These are phyloP conservation scores for Pelargonium citronellum DNA, from an alignment of 441 rosid species.

Conservation along the genomic window DNA sequence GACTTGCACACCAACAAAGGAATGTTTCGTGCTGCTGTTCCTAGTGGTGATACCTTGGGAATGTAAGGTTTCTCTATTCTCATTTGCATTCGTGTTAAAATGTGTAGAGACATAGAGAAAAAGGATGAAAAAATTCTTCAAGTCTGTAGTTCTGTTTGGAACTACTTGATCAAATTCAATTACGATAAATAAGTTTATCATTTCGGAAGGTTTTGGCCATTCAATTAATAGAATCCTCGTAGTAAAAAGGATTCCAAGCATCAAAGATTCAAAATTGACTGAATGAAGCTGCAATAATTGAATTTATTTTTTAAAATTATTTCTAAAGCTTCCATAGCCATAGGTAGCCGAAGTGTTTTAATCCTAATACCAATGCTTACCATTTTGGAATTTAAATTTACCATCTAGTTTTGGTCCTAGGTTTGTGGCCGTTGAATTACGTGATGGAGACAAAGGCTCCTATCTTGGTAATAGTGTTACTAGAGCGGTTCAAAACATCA, in stretches of 20 bases:
- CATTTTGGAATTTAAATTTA: not conserved
- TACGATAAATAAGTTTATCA: too few species aligned
- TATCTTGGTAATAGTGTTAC: slow-evolving; percentile 85
- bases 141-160: not conserved
- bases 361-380: too few species aligned
- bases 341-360: too few species aligned
- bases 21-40: slow-evolving; percentile 78
- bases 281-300: not conserved
- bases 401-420: slow-evolving; percentile 26
- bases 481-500: slow-evolving; percentile 84
- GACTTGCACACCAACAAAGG: slow-evolving; percentile 88
- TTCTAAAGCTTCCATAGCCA: too few species aligned
- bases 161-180: not conserved
- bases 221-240: not conserved
- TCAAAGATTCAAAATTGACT: not conserved
- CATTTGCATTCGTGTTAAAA: not conserved
- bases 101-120: not conserved
- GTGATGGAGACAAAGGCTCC: slow-evolving; percentile 88
- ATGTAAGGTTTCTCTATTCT: slow-evolving; percentile 40
- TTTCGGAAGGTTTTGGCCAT: not conserved
- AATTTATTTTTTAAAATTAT: not conserved
- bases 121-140: not conserved
- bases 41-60: slow-evolving; percentile 76
- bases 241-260: not conserved
- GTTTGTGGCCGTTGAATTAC: slow-evolving; percentile 88